These are phyloP conservation scores for Pythium coloratum DNA, from an alignment of 352 stramenopile genomes.

Conservation along the genomic window DNA sequence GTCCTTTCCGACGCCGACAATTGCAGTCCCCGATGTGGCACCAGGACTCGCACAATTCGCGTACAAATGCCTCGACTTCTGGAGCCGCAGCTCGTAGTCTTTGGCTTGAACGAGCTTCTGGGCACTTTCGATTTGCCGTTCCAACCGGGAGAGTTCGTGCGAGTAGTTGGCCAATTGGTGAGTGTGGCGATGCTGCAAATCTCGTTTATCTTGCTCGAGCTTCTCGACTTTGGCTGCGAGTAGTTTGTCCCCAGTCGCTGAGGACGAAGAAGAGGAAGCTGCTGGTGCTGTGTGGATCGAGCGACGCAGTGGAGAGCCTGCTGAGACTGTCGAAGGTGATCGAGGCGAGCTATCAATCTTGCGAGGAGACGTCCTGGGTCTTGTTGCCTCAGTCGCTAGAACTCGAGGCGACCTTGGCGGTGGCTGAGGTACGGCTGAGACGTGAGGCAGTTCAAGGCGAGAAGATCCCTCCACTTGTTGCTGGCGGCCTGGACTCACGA, in stretches of 20 bases:
- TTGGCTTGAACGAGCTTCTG: slow-evolving; percentile 50
- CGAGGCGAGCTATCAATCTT: slow-evolving; percentile 11
- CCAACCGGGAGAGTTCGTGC: slow-evolving; percentile 62
- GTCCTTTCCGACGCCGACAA: neutral
- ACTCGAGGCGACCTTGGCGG: slow-evolving; percentile 1
- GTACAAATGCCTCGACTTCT: slow-evolving; percentile 59
- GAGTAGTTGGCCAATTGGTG: slow-evolving; percentile 71
- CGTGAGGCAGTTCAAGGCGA: slow-evolving; percentile 9
- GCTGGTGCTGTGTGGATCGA: neutral
- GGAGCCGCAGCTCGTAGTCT: slow-evolving; percentile 55
- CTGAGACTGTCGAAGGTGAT: neutral
- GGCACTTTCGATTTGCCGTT: slow-evolving; percentile 61
- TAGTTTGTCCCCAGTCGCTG: slow-evolving; percentile 8
- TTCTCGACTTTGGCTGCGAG: slow-evolving; percentile 26
- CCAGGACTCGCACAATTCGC: neutral
- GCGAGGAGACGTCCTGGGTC: neutral
- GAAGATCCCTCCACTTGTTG: neutral
- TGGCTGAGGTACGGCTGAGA: neutral
- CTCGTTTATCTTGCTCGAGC: slow-evolving; percentile 53
- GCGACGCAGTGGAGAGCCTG: neutral
- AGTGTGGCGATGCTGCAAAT: slow-evolving; percentile 42
- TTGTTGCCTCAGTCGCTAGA: neutral
- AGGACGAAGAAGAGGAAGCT: neutral
- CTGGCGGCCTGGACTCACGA: neutral
- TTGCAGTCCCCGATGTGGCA: neutral